Percentiles rank a stretch among this genome's conserved stretches.
These are phyloP conservation scores for Fusarium sacchari DNA, from an alignment of 2,329 filamentous ascomycete genomes.

Conservation along the genomic window DNA sequence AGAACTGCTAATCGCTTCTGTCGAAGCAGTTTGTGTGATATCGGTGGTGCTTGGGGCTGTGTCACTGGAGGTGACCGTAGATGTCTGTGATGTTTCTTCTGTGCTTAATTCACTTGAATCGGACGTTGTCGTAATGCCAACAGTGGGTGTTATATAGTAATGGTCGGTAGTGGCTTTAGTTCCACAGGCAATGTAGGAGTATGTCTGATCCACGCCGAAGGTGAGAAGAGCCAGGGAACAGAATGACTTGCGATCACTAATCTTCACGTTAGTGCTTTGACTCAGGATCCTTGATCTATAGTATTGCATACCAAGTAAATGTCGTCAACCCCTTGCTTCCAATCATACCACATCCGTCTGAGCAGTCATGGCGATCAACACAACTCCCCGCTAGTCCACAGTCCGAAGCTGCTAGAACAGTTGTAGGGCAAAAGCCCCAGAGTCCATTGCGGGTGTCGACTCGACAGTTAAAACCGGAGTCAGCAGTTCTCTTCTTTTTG, in stretches of 20 bases:
- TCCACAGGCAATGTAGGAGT: conserved; percentile 53
- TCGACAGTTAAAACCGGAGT: conserved; percentile 49
- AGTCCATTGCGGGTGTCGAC: conserved; percentile 48
- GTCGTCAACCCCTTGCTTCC: conserved; percentile 43
- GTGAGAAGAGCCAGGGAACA: conserved; percentile 52
- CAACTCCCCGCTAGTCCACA: conserved; percentile 53
- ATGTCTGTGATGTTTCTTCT: not conserved
- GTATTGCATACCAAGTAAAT: conserved; percentile 48
- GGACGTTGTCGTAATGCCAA: not conserved
- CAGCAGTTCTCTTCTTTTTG: conserved; percentile 44
- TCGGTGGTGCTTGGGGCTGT: not conserved
- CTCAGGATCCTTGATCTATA: rapidly evolving
- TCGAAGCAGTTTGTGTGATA: not conserved
- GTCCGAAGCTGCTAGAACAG: conserved; percentile 48
- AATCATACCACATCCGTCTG: conserved; percentile 46
- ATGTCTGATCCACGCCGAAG: conserved; percentile 47
- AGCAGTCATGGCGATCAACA: conserved; percentile 47
- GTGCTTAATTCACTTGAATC: conserved; percentile 2
- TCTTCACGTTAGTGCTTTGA: not conserved
- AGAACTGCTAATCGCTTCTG: not conserved
- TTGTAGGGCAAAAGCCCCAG: conserved; percentile 54
- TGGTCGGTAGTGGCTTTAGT: conserved; percentile 41
- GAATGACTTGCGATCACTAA: conserved; percentile 5
- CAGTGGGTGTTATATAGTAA: conserved; percentile 37
- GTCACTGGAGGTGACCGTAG: not conserved